Evolutionary conservation across 306 rosid species (phyloP).

Genomic region (Lotus japonicus): DNA sequence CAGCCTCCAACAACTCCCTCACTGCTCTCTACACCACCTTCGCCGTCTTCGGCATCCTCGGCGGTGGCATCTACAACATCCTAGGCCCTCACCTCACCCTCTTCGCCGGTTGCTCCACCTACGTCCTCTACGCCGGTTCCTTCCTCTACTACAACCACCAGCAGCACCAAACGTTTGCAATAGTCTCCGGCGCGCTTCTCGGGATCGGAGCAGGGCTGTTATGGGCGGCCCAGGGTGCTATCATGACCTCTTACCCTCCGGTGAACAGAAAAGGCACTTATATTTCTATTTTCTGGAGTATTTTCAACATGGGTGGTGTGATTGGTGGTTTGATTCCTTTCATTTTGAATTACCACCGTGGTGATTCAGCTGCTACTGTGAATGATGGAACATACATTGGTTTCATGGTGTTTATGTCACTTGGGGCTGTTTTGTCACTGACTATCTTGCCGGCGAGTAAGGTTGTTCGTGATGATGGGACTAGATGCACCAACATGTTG

Average conservation of each 20-base stretch:
- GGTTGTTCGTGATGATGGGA: slow-evolving; percentile 72
- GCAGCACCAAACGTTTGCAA: slow-evolving; percentile 54
- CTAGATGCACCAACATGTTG: slow-evolving; percentile 46
- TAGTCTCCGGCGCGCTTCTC: slow-evolving; percentile 57
- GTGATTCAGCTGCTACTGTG: slow-evolving; percentile 43
- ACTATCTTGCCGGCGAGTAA: slow-evolving; percentile 55
- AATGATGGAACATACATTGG: slow-evolving; percentile 85
- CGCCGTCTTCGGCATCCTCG: slow-evolving; percentile 77
- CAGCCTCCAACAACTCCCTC: slow-evolving; percentile 69
- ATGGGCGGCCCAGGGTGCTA: slow-evolving; percentile 88
- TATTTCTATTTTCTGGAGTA: slow-evolving; percentile 80
- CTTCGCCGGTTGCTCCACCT: slow-evolving; percentile 66
- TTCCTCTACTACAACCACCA: slow-evolving; percentile 84
- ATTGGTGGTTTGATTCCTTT: slow-evolving; percentile 84
- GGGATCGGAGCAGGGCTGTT: slow-evolving; percentile 84
- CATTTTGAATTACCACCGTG: slow-evolving; percentile 46
- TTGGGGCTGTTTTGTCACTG: slow-evolving; percentile 47
- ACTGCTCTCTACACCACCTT: slow-evolving; percentile 78
- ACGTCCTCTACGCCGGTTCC: slow-evolving; percentile 72
- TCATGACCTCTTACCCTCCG: slow-evolving; percentile 94
- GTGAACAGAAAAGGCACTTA: slow-evolving; percentile 69
- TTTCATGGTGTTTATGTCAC: slow-evolving; percentile 74
- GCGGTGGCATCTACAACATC: slow-evolving; percentile 94
- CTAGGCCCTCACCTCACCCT: slow-evolving; percentile 86
- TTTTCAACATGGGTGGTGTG: slow-evolving; percentile 94